Evolutionary conservation across 768 basidiomycete genomes (phyloP).

Genomic region (Xerocomellus amylosporus): DNA sequence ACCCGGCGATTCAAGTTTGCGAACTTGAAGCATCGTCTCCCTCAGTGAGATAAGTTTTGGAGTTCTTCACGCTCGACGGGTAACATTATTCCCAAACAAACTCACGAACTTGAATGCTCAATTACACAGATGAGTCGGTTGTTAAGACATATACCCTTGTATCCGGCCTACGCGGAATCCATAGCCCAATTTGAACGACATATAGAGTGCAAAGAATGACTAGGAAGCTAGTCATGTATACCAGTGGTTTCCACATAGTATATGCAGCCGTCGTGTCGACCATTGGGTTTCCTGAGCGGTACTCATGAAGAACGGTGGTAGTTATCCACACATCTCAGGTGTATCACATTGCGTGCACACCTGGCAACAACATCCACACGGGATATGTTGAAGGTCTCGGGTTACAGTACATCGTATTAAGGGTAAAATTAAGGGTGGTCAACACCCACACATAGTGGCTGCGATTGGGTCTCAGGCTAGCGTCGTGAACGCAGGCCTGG

Average conservation of each 20-base stretch:
- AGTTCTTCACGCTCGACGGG: no score
- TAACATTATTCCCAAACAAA: no score
- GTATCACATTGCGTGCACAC: neutral
- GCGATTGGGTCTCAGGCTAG: neutral
- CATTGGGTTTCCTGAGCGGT: no score
- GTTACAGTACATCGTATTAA: neutral
- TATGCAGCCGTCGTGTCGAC: no score
- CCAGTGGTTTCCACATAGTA: no score
- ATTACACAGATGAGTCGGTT: neutral
- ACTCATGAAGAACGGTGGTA: no score
- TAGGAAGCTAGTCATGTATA: neutral
- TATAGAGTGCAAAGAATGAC: neutral
- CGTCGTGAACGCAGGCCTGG: neutral
- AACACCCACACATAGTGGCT: neutral
- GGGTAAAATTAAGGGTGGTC: neutral
- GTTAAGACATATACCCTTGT: neutral
- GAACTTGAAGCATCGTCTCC: no score
- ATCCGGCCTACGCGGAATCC: neutral
- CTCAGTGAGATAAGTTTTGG: no score
- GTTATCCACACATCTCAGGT: no score
- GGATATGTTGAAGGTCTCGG: no score
- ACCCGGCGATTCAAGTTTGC: no score
- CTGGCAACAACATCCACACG: neutral
- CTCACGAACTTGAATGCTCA: neutral
- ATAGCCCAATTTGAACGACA: neutral